A percentile compares a stretch with the other conserved stretches of the same genome.
Evolutionary conservation across 305 asterid species (phyloP).

Genomic region (Petunia hybrid): DNA sequence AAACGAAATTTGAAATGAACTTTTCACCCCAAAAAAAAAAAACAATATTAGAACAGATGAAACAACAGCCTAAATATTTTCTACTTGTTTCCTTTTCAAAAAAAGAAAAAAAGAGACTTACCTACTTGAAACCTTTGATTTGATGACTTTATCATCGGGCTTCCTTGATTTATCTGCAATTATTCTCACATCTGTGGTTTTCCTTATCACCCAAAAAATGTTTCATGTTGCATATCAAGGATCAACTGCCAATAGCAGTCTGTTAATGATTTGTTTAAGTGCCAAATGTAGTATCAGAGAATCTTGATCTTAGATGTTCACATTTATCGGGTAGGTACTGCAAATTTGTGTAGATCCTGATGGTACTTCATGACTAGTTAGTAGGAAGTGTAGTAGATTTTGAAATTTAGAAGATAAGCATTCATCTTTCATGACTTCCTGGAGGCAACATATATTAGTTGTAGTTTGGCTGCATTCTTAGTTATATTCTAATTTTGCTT

Average conservation of each 20-base stretch:
- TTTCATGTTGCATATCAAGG: not conserved
- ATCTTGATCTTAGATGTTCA: constrained; percentile 1
- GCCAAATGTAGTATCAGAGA: not conserved
- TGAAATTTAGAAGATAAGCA: not conserved
- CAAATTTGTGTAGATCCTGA: not conserved
- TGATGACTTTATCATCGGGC: constrained; percentile 21
- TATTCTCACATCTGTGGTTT: constrained; percentile 22
- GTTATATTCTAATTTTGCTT: not conserved
- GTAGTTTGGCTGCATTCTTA: not conserved
- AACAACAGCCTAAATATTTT: not conserved
- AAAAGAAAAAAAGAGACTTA: not conserved
- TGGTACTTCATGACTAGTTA: not conserved
- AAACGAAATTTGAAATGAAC: constrained; percentile 3
- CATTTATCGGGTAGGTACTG: not conserved
- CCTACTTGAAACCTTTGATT: constrained; percentile 17
- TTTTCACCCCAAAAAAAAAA: not conserved
- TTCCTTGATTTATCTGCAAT: not conserved
- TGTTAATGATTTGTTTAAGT: not conserved
- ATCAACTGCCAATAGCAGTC: not conserved
- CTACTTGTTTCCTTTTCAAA: constrained; percentile 7
- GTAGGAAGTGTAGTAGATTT: constrained; percentile 1
- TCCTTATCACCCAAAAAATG: not conserved
- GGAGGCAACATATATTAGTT: not conserved
- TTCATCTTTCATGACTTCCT: not conserved
- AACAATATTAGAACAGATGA: not conserved